These are phyloP conservation scores for Marasmius fiardii DNA, from an alignment of 1,284 basidiomycete species.

Conservation along the genomic window DNA sequence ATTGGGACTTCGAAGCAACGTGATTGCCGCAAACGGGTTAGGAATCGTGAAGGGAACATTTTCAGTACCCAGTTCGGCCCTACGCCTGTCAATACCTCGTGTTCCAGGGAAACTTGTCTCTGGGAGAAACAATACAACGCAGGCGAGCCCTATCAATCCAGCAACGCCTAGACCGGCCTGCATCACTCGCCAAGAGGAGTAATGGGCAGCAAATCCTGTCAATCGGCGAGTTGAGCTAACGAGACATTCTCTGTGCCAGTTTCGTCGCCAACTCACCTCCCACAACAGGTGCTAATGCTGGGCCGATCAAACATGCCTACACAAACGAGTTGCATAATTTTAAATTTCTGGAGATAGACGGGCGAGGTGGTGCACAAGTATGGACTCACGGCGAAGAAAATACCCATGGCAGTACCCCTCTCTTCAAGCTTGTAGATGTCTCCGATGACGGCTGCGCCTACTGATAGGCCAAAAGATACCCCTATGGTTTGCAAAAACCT, in stretches of 20 bases:
- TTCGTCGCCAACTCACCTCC: conserved; percentile 5
- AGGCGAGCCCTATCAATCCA: conserved; percentile 40
- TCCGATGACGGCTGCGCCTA: conserved; percentile 62
- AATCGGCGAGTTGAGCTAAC: not conserved
- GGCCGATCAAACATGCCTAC: conserved; percentile 42
- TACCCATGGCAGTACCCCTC: conserved; percentile 59
- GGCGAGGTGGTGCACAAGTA: too few relatives aligned
- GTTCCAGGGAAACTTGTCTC: conserved; percentile 65
- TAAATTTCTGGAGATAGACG: too few relatives aligned
- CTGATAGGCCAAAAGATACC: conserved; percentile 45
- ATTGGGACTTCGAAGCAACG: conserved; percentile 56
- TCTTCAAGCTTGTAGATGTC: conserved; percentile 63
- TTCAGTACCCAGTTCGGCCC: conserved; percentile 23
- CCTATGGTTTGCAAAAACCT: conserved; percentile 66
- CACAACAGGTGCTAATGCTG: conserved; percentile 39
- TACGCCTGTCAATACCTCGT: conserved; percentile 39
- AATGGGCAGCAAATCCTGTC: conserved; percentile 44
- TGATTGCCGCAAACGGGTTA: conserved; percentile 56
- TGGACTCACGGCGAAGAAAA: conserved; percentile 50
- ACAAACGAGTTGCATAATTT: too few relatives aligned
- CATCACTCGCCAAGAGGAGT: conserved; percentile 68
- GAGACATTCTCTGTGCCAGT: too few relatives aligned
- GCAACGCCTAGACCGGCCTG: conserved; percentile 49
- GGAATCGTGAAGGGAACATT: conserved; percentile 35
- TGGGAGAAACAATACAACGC: conserved; percentile 55